Base-by-base conservation (phyloP, 169 alveolate genomes). In the Cyclospora cayetanensis region DNA sequence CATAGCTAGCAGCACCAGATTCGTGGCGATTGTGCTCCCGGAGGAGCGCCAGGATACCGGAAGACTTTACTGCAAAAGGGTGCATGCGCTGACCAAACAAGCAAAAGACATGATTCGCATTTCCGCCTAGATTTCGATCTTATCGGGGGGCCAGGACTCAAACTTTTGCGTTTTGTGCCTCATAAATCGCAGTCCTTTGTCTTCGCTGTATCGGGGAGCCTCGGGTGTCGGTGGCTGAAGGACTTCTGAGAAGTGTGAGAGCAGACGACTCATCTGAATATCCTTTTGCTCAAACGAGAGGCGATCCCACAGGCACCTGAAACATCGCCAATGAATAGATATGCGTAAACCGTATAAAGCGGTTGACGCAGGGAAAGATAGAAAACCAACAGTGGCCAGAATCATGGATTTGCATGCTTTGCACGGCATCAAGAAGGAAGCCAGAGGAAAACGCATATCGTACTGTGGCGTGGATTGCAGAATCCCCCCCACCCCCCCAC, bases 71-170 rank as follows among this genome's bases (percentile, higher is more conserved):
- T n/a, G n/a, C n/a, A n/a, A n/a, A n/a, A n/a, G n/a, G n/a, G n/a
- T n/a, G n/a, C n/a, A n/a, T n/a, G n/a, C n/a, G n/a, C n/a, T n/a
- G n/a, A n/a, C n/a, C n/a, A n/a, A n/a, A n/a, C n/a, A n/a, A 46
- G 55, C 55, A 7, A 46, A 46, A 46, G 55, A 31, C 7, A 20
- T 60, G 7, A 4, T 60, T n/a, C 11, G 29, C 11, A 31, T 20
- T 4, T 55, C 18, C 41, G 65, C 5, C 72, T 94, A 95, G 35
- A 96, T 96, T 20, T 95, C 88, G 29, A 96, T 92, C 79, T 96
- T 94, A 52, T 95, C 97, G 1, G 97, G 97, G 1, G 97, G 97
- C 97, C 97, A 96, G 34, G 94, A 88, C 20, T 96, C 96, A 72
- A 96, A 93, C 55, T 91, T 94, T 35, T 96, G 96, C 34, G 97